Evolutionary conservation across 768 basidiomycete species (phyloP).

Genomic region (Cantharellus cinnabarinus): DNA sequence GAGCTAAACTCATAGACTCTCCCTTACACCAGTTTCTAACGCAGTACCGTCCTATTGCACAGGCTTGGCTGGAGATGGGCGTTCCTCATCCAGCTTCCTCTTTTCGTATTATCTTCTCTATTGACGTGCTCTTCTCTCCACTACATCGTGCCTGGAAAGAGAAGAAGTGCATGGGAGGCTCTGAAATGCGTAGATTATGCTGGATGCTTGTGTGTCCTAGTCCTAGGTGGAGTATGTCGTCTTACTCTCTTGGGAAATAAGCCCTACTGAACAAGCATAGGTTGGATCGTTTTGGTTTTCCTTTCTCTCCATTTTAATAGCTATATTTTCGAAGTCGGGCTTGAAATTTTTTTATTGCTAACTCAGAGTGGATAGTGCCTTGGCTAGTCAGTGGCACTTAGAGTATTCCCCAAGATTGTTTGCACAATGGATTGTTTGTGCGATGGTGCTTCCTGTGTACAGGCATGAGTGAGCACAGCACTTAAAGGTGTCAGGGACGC

Average conservation of each 20-base stretch:
- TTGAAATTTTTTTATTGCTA: no score
- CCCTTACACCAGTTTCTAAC: neutral
- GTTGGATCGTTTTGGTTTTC: constrained; percentile 40
- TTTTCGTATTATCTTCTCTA: constrained; percentile 25
- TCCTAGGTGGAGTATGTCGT: constrained; percentile 36
- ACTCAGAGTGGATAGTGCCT: no score
- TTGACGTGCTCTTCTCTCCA: constrained; percentile 36
- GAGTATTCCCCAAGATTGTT: no score
- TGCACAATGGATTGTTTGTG: no score
- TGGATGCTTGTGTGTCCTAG: constrained; percentile 42
- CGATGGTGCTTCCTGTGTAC: no score
- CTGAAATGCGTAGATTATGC: constrained; percentile 62
- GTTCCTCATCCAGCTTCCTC: constrained; percentile 37
- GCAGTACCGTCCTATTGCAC: neutral
- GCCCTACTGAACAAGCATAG: constrained; percentile 8
- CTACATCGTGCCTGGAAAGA: constrained; percentile 51
- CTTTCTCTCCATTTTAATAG: constrained; percentile 53
- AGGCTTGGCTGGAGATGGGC: constrained; percentile 73
- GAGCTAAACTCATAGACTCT: neutral
- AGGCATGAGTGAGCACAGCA: no score
- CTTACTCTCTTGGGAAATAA: neutral
- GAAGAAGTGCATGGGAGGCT: constrained; percentile 42
- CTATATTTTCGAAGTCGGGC: no score
- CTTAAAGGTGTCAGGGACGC: no score
- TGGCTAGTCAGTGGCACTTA: no score